Conservation (phyloP, 345 rosid species). For the Cardamine occulta region DNA sequence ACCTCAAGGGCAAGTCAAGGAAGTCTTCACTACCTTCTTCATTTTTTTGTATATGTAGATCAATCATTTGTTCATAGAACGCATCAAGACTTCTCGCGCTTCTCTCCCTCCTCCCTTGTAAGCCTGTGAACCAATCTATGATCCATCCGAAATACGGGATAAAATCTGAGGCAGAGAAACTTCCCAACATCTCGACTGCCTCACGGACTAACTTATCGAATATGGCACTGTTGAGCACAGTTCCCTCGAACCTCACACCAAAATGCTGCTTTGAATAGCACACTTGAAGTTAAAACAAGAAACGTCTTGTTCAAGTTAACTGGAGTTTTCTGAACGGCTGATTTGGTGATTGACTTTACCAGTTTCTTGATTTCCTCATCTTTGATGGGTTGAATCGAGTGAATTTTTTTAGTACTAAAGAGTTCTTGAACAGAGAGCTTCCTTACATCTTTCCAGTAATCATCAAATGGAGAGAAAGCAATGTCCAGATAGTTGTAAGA, state of each 20-base stretch:
- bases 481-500: constrained; percentile 54
- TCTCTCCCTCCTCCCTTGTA: constrained; percentile 37
- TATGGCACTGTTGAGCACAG: constrained; percentile 34
- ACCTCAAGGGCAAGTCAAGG: constrained; percentile 29
- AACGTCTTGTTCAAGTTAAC: constrained; percentile 42
- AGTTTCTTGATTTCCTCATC: constrained; percentile 51
- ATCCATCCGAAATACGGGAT: constrained; percentile 50
- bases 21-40: constrained; percentile 42
- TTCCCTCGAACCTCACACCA: constrained; percentile 48
- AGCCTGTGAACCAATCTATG: constrained; percentile 50
- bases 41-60: constrained; percentile 46
- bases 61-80: constrained; percentile 50
- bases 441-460: constrained; percentile 53
- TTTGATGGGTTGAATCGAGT: constrained; percentile 43
- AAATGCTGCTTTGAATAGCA: constrained; percentile 53
- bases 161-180: constrained; percentile 50
- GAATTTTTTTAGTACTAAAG: constrained; percentile 46
- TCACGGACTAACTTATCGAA: constrained; percentile 45
- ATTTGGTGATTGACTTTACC: constrained; percentile 42
- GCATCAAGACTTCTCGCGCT: constrained; percentile 42
- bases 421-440: constrained; percentile 48
- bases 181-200: constrained; percentile 41
- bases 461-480: constrained; percentile 49
- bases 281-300: constrained; percentile 36
- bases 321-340: neutral